Evolutionary conservation across 768 basidiomycete species (phyloP), one percentile per base, ranked within the genome.

Genomic region (Rhizopogon salebrosus): DNA sequence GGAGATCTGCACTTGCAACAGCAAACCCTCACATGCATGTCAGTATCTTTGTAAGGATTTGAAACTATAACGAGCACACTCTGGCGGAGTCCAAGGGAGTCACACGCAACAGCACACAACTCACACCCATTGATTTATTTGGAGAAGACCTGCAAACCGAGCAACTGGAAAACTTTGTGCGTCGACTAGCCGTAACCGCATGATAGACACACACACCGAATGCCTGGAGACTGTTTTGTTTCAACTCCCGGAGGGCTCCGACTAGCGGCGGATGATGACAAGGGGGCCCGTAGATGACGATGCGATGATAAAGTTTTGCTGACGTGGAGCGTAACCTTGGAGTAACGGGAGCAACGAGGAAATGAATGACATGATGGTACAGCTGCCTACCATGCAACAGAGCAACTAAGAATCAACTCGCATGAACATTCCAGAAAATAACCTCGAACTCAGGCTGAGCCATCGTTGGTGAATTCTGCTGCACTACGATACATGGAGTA

Each of bases 251-350:
- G 29, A 48, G 23, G 48, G 2, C 8, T 41, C 41, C 27, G 48
- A 20, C 11, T 22, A 18, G 8, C 16, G 23, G n/a, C 11, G n/a
- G 22, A 20, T n/a, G 27, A 18, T 23, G 13, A 11, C 38, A n/a
- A 20, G 22, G 23, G 22, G 2, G 6, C 43, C 48, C 13, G n/a
- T 10, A 43, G 38, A 23, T 43, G 48, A 9, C 11, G n/a, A 10
- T 4, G 26, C 3, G 14, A n/a, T 23, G 36, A 49, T 6, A 18
- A 18, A 3, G 10, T 14, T 3, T 26, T 23, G 23, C 23, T 18
- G 24, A 48, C 18, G 41, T 37, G 41, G 42, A 50, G 16, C n/a
- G 49, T 39, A 37, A 50, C 41, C 41, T 50, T 29, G 49, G 23
- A 13, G 23, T n/a, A 49, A 16, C 13, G 6, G 23, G 26, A 29